Percentiles rank a stretch among this genome's conserved stretches.
Conservation (phyloP, 73 alveolate species). For the Paramecium bursaria region DNA sequence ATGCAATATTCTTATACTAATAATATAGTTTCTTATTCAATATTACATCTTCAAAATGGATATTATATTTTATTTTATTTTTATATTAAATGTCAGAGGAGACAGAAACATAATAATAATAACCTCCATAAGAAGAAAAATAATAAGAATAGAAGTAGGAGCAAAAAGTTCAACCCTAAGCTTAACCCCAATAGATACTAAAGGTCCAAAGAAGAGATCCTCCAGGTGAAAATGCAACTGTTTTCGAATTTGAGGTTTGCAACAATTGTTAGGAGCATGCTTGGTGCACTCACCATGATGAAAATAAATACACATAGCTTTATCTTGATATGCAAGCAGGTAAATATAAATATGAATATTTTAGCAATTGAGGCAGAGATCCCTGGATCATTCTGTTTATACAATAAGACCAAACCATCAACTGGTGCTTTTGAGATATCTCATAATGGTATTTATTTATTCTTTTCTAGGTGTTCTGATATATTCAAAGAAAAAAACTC, state of each 20-base stretch:
- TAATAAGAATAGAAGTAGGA: too few species aligned
- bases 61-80: too few species aligned
- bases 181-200: background rate
- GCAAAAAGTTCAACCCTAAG: too few species aligned
- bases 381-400: conserved; percentile 28
- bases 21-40: too few species aligned
- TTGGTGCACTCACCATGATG: conserved; percentile 74
- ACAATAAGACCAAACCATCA: conserved; percentile 4
- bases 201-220: conserved; percentile 41
- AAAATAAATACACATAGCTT: conserved; percentile 41
- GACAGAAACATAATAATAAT: too few species aligned
- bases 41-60: too few species aligned
- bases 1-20: too few species aligned
- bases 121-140: too few species aligned
- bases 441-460: conserved; percentile 49
- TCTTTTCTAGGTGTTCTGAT: conserved; percentile 6
- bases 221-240: conserved; percentile 50
- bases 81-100: too few species aligned
- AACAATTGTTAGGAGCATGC: conserved; percentile 67
- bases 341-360: background rate
- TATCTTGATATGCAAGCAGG: conserved; percentile 43
- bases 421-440: conserved; percentile 55
- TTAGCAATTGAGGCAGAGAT: conserved; percentile 26
- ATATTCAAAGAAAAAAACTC: conserved; percentile 30
- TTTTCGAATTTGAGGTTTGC: conserved; percentile 65